Base-by-base conservation (phyloP, 2,329 filamentous ascomycete genomes). In the Botrytis fabae region DNA sequence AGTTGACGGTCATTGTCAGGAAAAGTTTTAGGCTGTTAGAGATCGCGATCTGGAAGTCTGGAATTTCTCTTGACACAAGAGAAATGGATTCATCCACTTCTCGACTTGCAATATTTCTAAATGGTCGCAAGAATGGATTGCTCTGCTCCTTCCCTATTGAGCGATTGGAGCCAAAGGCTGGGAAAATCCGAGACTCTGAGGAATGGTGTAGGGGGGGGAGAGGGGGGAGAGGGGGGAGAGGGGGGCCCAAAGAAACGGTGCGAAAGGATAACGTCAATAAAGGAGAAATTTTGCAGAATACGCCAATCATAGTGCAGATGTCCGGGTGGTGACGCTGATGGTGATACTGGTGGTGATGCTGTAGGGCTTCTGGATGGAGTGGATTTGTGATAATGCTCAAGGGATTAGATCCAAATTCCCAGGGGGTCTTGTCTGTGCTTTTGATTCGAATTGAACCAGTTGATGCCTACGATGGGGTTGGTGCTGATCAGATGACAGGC, bases 341-440 rank as follows among this genome's bases (percentile, higher is more conserved):
- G n/a, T 48, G 22, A 35, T 14, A 20, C 2, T 38, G 2, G 20
- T 62, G 14, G 4, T 22, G 35, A 54, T 22, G 48, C 35, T 25
- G 16, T 48, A 51, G 51, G 46, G 44, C 64, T n/a, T 54, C 28
- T 54, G 25, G 35, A 28, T 28, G 14, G 14, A 28, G 51, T 57
- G n/a, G 51, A 35, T 51, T 66, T 66, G 63, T 68, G 3, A 38
- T 3, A 68, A 54, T 32, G 46, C 64, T 42, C 64, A 32, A 46
- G 63, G 63, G 64, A 25, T 40, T 40, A 40, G 22, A 28, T 66
- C 46, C 63, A 35, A 12, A 35, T 32, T 48, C 38, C 46, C 35
- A 54, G 35, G 64, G 18, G 9, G 20, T 54, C 46, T 66, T 66
- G 32, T 66, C 64, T 40, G 32, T 66, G 64, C 46, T 66, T 38